A percentile compares a stretch with the other conserved stretches of the same genome.
Conservation (phyloP, 2,329 filamentous ascomycete species). For the Plectosphaerella plurivora region DNA sequence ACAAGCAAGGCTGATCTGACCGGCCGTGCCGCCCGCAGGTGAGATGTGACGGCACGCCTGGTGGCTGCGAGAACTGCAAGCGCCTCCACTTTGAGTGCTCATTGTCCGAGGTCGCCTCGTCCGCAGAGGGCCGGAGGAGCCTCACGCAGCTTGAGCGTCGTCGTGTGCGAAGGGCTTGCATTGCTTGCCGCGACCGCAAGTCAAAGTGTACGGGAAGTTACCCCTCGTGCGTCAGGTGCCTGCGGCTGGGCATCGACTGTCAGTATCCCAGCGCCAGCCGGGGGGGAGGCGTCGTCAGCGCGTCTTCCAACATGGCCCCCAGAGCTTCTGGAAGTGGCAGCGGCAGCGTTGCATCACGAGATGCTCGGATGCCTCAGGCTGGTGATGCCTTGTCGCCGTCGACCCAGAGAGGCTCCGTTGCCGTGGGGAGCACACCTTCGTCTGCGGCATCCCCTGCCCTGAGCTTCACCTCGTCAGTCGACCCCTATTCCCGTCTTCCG, state of each 20-base stretch:
- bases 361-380: too few relatives aligned
- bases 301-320: too few relatives aligned
- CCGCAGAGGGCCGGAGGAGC: neutral
- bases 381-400: too few relatives aligned
- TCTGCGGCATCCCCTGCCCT: neutral
- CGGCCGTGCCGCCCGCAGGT: constrained; percentile 3
- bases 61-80: constrained; percentile 8
- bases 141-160: constrained; percentile 8
- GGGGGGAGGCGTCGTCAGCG: neutral
- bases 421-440: neutral
- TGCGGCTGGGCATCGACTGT: constrained; percentile 1
- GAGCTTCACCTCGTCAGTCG: neutral
- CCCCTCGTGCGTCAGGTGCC: constrained; percentile 5
- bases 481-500: neutral
- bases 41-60: constrained; percentile 7
- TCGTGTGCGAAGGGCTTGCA: constrained; percentile 7
- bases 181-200: constrained; percentile 7
- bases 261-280: constrained; percentile 4
- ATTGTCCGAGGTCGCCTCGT: neutral
- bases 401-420: neutral
- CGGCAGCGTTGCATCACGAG: too few relatives aligned
- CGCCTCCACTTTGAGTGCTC: constrained; percentile 9
- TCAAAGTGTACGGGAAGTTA: constrained; percentile 8
- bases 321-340: too few relatives aligned
- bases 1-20: neutral